Percentiles rank a stretch among this genome's conserved stretches.
Evolutionary conservation across 177 flowering plant genomes (phyloP).

Genomic region (Vitis hybrid): DNA sequence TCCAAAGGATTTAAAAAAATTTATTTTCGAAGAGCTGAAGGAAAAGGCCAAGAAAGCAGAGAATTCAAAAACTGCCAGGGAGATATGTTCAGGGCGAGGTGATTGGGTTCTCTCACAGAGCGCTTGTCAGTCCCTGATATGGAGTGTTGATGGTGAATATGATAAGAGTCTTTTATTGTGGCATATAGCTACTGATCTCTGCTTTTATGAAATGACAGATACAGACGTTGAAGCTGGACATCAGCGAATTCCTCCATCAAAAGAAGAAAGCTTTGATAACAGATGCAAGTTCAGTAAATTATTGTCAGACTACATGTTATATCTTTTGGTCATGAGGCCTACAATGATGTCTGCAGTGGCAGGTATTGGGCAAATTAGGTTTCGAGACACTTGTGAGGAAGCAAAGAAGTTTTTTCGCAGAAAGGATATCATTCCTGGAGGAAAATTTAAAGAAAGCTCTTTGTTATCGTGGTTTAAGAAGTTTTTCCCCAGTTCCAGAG

Average conservation of each 20-base stretch:
- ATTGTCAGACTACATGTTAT: conserved; percentile 24
- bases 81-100: conserved; percentile 5
- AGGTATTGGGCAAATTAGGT: conserved; percentile 12
- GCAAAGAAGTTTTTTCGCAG: conserved; percentile 6
- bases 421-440: no score
- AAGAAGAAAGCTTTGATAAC: no score
- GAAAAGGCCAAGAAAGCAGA: not conserved
- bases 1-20: not conserved
- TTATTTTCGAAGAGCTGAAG: conserved; percentile 5
- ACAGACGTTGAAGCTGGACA: no score
- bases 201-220: not conserved
- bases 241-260: no score
- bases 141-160: conserved; percentile 1
- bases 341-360: conserved; percentile 9
- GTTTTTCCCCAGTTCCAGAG: no score
- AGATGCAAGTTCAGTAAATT: not conserved
- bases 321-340: conserved; percentile 19
- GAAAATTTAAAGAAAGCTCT: no score
- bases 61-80: not conserved
- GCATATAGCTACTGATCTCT: conserved; percentile 27
- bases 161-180: conserved; percentile 18
- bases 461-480: no score
- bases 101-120: conserved; percentile 4
- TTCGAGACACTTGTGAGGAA: conserved; percentile 6
- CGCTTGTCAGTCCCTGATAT: not conserved